Conservation (phyloP, 2,329 filamentous ascomycete genomes). For the Fusarium udum region DNA sequence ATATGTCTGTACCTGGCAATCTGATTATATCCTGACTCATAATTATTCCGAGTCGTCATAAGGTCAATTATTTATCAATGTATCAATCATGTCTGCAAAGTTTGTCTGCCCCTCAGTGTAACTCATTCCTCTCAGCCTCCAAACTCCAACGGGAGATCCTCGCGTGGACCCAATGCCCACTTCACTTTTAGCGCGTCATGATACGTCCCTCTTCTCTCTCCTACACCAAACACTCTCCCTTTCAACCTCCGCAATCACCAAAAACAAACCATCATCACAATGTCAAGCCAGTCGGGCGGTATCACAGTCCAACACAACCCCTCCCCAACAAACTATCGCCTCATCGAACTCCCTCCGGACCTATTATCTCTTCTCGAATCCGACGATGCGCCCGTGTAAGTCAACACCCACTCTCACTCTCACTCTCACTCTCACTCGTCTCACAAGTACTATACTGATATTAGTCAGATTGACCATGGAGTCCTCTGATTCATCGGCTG, state of each 20-base stretch:
- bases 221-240: neutral
- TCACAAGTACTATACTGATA: neutral
- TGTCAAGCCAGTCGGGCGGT: conserved; percentile 60
- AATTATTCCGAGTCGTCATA: neutral
- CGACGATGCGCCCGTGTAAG: conserved; percentile 62
- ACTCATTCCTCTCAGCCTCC: neutral
- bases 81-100: neutral
- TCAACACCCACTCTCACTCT: conserved; percentile 11
- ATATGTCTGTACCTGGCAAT: neutral
- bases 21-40: neutral
- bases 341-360: conserved; percentile 70
- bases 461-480: conserved; percentile 57
- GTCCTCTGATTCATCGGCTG: conserved; percentile 58
- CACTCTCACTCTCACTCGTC: neutral
- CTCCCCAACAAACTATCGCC: conserved; percentile 62
- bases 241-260: neutral
- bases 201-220: neutral
- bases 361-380: conserved; percentile 65
- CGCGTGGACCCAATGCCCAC: conserved; percentile 15
- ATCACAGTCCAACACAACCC: conserved; percentile 62
- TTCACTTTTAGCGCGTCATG: conserved; percentile 4
- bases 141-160: neutral
- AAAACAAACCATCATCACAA: conserved; percentile 19
- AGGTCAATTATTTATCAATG: neutral
- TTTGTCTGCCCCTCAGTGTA: neutral